phyloP scores from a whole-genome alignment of 257 asterid species.

The Scutellaria minor region DNA sequence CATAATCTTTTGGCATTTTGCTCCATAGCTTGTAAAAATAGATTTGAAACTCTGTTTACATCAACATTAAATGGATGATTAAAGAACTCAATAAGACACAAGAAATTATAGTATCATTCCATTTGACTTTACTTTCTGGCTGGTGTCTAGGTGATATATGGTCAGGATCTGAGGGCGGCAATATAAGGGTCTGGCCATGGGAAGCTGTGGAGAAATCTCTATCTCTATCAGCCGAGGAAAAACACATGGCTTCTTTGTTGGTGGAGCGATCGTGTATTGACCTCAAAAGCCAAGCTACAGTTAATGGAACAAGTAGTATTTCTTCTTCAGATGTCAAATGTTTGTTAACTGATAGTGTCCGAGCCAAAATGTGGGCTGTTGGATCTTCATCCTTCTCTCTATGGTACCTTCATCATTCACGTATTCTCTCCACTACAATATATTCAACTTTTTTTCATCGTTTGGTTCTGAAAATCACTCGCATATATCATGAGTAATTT shows the following conservation, averaged over 20 bases:
- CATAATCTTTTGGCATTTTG: too few species aligned
- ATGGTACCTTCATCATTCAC: slow-evolving; percentile 55
- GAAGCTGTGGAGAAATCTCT: slow-evolving; percentile 84
- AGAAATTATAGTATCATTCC: too few species aligned
- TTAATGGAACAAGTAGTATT: slow-evolving; percentile 80
- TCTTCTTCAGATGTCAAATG: slow-evolving; percentile 87
- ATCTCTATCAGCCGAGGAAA: slow-evolving; percentile 76
- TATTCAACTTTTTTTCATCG: background rate
- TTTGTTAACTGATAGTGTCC: slow-evolving; percentile 63
- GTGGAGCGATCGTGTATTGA: slow-evolving; percentile 79
- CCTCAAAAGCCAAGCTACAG: slow-evolving; percentile 84
- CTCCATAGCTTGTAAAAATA: background rate
- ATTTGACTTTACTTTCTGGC: slow-evolving; percentile 12
- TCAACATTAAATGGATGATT: too few species aligned
- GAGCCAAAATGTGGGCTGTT: slow-evolving; percentile 88
- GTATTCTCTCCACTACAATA: background rate
- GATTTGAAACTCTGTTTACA: background rate
- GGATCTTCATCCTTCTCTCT: slow-evolving; percentile 77
- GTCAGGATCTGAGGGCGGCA: slow-evolving; percentile 90
- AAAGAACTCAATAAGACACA: too few species aligned
- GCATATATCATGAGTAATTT: slow-evolving; percentile 1
- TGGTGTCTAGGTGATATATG: slow-evolving; percentile 80
- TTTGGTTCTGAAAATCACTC: slow-evolving; percentile 3
- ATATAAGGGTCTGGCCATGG: slow-evolving; percentile 87
- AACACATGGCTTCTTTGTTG: slow-evolving; percentile 81